Conservation (phyloP, 129 eudicot species). For the Ambrosia artemisiifolia region DNA sequence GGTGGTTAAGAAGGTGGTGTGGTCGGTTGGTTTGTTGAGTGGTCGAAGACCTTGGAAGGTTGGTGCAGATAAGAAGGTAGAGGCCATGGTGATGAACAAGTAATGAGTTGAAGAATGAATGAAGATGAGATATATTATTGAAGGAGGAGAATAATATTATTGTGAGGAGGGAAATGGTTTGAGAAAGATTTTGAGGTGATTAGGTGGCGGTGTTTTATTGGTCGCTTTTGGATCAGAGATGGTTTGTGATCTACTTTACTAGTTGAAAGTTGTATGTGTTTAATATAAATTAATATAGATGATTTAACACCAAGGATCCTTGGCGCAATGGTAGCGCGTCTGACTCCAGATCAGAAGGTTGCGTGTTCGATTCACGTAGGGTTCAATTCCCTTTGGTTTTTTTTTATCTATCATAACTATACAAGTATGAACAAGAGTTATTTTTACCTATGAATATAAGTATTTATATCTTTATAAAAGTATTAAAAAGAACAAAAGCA, state of each 20-base stretch:
- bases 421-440: too few relatives aligned
- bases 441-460: too few relatives aligned
- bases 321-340: conserved; percentile 99
- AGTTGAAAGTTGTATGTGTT: too few relatives aligned
- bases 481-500: too few relatives aligned
- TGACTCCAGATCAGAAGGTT: conserved; percentile 98
- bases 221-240: conserved; percentile 45
- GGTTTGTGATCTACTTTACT: not conserved
- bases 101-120: not conserved
- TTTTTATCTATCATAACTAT: too few relatives aligned
- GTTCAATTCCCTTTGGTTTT: conserved; percentile 40
- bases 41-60: conserved; percentile 75
- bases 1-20: conserved; percentile 17
- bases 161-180: conserved; percentile 56
- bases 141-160: not conserved
- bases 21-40: conserved; percentile 43
- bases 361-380: conserved; percentile 95
- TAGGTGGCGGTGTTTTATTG: conserved; percentile 38
- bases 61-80: conserved; percentile 59
- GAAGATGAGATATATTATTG: conserved; percentile 19
- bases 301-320: conserved; percentile 38
- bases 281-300: too few relatives aligned
- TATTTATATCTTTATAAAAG: too few relatives aligned
- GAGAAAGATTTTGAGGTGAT: conserved; percentile 33
- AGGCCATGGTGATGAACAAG: conserved; percentile 45